A percentile compares a stretch with the other conserved stretches of the same genome.
These are phyloP conservation scores for Debaryomyces castellii DNA, from an alignment of 805 yeast genomes.

Conservation along the genomic window DNA sequence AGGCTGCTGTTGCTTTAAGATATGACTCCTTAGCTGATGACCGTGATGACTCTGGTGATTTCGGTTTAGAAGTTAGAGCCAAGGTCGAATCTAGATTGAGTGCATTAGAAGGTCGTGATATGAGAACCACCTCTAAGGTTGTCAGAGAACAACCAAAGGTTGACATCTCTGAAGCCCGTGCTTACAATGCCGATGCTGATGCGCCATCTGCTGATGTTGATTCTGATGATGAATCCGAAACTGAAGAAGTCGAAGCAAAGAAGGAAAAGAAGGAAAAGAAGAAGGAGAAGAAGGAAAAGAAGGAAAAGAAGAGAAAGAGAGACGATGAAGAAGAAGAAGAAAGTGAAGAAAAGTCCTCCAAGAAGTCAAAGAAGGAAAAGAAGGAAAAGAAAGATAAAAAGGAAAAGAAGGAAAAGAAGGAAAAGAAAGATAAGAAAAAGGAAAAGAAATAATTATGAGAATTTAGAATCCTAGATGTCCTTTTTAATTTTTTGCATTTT, in stretches of 20 bases:
- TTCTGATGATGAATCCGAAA: slow-evolving; percentile 32
- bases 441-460: neutral
- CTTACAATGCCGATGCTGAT: slow-evolving; percentile 96
- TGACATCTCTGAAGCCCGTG: slow-evolving; percentile 78
- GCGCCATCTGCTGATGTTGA: slow-evolving; percentile 45
- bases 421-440: slow-evolving; percentile 19
- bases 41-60: slow-evolving; percentile 91
- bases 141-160: slow-evolving; percentile 83
- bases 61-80: slow-evolving; percentile 87
- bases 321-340: slow-evolving; percentile 7
- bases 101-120: slow-evolving; percentile 93
- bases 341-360: slow-evolving; percentile 5
- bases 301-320: slow-evolving; percentile 24
- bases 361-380: slow-evolving; percentile 15
- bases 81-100: slow-evolving; percentile 94
- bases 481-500: slow-evolving; percentile 3
- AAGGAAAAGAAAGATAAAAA: slow-evolving; percentile 23
- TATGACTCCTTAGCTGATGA: slow-evolving; percentile 97
- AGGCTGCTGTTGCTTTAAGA: slow-evolving; percentile 95
- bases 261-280: slow-evolving; percentile 29
- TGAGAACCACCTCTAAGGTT: slow-evolving; percentile 84
- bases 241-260: slow-evolving; percentile 28
- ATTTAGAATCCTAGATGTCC: slow-evolving; percentile 1
- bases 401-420: slow-evolving; percentile 28
- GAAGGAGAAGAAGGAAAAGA: slow-evolving; percentile 24